These are phyloP conservation scores for Candida frijolesensis DNA, from an alignment of 1,139 yeast species.

Conservation along the genomic window DNA sequence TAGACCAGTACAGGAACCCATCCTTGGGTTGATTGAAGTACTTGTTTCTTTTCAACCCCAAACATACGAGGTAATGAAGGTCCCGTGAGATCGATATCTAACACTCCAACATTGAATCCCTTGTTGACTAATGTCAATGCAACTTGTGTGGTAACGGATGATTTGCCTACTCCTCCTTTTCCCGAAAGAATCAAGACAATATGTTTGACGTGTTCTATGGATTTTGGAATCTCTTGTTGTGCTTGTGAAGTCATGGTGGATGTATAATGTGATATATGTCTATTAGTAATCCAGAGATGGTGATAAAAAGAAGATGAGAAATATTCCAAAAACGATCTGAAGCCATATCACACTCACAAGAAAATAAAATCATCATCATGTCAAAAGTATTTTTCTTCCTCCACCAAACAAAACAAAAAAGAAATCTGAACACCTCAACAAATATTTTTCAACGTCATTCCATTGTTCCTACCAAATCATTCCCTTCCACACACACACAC, in stretches of 20 bases:
- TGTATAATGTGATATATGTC: background rate
- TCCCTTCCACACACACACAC: background rate
- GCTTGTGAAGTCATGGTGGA: conserved; percentile 5
- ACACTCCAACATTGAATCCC: conserved; percentile 84
- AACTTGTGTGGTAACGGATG: conserved; percentile 91
- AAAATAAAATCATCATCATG: background rate
- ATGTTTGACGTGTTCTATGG: conserved; percentile 69
- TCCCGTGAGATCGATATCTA: conserved; percentile 95
- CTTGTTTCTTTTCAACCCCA: conserved; percentile 79
- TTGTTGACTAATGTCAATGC: conserved; percentile 73
- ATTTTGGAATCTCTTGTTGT: conserved; percentile 45
- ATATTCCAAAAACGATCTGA: too few relatives aligned
- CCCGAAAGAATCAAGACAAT: conserved; percentile 51
- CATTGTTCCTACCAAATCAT: background rate
- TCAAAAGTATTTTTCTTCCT: background rate
- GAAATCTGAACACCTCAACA: conserved; percentile 2
- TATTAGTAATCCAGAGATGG: background rate
- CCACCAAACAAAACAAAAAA: background rate
- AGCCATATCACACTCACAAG: too few relatives aligned
- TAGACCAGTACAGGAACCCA: conserved; percentile 84
- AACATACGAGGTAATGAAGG: conserved; percentile 97
- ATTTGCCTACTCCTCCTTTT: conserved; percentile 80
- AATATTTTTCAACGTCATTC: background rate
- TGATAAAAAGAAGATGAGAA: too few relatives aligned
- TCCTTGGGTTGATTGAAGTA: conserved; percentile 79